Conservation (phyloP, 1,284 basidiomycete genomes). For the Cutaneotrichosporon cutaneum region DNA sequence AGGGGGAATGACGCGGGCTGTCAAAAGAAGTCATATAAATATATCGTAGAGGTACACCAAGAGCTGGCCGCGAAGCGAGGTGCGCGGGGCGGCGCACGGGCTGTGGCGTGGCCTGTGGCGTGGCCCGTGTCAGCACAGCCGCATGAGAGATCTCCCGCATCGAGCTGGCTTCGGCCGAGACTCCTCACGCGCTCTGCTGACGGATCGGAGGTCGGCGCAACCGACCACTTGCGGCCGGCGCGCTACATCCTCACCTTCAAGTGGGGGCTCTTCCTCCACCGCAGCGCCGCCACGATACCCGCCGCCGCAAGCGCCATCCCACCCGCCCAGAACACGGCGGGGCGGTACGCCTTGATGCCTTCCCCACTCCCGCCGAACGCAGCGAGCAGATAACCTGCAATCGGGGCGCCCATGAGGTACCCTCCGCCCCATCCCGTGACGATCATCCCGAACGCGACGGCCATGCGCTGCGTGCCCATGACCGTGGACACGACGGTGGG, state of each 20-base stretch:
- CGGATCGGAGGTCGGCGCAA: too few species aligned
- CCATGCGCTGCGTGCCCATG: constrained; percentile 24
- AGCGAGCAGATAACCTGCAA: constrained; percentile 33
- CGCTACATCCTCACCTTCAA: constrained; percentile 14
- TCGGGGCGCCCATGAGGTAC: constrained; percentile 35
- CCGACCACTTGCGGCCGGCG: not conserved
- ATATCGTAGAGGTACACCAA: not conserved
- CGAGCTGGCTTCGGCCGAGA: not conserved
- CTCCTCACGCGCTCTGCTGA: too few species aligned
- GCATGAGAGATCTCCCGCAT: not conserved
- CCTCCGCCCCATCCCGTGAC: constrained; percentile 33
- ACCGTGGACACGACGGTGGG: constrained; percentile 31
- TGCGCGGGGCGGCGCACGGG: not conserved
- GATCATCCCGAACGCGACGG: constrained; percentile 34
- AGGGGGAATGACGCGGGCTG: not conserved
- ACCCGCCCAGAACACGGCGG: constrained; percentile 38
- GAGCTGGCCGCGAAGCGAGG: not conserved
- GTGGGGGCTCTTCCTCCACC: constrained; percentile 13
- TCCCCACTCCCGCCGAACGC: constrained; percentile 26
- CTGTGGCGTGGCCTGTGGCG: not conserved
- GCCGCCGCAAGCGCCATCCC: constrained; percentile 22
- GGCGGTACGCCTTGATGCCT: constrained; percentile 32
- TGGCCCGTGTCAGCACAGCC: not conserved
- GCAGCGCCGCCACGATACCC: constrained; percentile 2
- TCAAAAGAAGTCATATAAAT: not conserved